Percentiles rank a stretch among this genome's conserved stretches.
Evolutionary conservation across 305 asterid species (phyloP).

Genomic region (Fraxinus dipetala): DNA sequence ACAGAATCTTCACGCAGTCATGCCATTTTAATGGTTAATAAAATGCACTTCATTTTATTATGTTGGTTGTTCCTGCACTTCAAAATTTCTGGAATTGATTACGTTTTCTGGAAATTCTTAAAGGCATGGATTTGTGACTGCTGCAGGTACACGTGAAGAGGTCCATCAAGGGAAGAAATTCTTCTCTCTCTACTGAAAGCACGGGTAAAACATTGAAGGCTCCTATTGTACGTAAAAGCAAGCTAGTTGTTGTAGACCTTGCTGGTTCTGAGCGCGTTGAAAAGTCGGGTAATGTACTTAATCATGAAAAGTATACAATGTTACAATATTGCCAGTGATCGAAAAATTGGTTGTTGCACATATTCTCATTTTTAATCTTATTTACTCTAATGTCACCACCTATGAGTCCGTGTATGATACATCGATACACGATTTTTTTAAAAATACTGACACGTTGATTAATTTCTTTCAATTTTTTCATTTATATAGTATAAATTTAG

Average conservation of each 20-base stretch:
- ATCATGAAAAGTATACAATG: not conserved
- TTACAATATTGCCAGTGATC: not conserved
- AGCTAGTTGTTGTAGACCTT: constrained; percentile 83
- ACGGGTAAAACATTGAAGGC: constrained; percentile 59
- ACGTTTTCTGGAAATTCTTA: constrained; percentile 4
- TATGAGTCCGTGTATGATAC: not conserved
- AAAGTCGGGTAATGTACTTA: constrained; percentile 59
- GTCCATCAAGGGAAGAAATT: constrained; percentile 64
- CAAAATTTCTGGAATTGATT: constrained; percentile 14
- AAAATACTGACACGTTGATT: not conserved
- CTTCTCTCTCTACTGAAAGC: constrained; percentile 50
- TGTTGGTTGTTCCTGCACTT: constrained; percentile 7
- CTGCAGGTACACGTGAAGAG: constrained; percentile 70
- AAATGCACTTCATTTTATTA: constrained; percentile 13
- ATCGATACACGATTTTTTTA: not conserved
- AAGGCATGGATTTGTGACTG: constrained; percentile 4
- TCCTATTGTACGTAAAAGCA: constrained; percentile 67
- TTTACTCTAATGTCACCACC: not conserved
- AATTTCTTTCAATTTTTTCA: too few species aligned
- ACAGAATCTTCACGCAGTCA: constrained; percentile 96
- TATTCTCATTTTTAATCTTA: not conserved
- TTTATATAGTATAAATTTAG: not conserved
- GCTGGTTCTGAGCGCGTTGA: constrained; percentile 95
- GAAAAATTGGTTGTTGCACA: constrained; percentile 7
- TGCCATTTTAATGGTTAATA: constrained; percentile 81